phyloP scores from a whole-genome alignment of 495 filamentous ascomycete species.

The Tuber brumale region DNA sequence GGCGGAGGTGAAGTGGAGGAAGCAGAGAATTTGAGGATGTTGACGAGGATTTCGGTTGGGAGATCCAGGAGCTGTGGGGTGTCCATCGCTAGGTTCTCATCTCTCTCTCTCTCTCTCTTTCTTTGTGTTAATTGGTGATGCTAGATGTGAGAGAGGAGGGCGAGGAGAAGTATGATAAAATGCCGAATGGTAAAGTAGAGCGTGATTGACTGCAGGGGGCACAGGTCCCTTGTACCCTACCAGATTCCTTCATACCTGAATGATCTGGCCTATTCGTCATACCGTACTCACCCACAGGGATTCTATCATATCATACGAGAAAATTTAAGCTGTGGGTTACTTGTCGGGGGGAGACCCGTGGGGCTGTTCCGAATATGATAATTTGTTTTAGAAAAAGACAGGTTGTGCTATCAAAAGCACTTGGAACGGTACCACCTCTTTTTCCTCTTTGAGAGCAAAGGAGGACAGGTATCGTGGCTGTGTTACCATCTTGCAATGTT shows the following conservation, averaged over 20 bases:
- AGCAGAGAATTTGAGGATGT: constrained; percentile 36
- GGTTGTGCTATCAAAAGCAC: not conserved
- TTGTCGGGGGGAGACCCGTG: not conserved
- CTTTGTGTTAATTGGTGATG: not conserved
- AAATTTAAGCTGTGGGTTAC: not conserved
- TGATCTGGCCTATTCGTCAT: not conserved
- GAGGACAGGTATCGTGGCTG: not conserved
- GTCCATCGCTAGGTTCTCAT: constrained; percentile 14
- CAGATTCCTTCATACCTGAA: not conserved
- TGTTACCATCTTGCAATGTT: not conserved
- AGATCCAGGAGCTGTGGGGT: constrained; percentile 28
- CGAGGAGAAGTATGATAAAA: not conserved
- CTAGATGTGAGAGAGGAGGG: not conserved
- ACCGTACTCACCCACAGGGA: not conserved
- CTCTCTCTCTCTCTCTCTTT: not conserved
- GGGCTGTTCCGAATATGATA: not conserved
- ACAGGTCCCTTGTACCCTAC: not conserved
- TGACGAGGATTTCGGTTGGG: constrained; percentile 38
- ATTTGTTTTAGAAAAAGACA: not conserved
- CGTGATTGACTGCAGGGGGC: not conserved
- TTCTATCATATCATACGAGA: not conserved
- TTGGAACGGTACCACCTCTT: not conserved
- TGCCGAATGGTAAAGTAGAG: not conserved
- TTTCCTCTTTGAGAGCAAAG: not conserved
- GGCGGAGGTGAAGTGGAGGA: constrained; percentile 16